A percentile compares a stretch with the other conserved stretches of the same genome.
These are phyloP conservation scores for Pyrenochaeta sp. DNA, from an alignment of 2,329 filamentous ascomycete genomes.

Conservation along the genomic window DNA sequence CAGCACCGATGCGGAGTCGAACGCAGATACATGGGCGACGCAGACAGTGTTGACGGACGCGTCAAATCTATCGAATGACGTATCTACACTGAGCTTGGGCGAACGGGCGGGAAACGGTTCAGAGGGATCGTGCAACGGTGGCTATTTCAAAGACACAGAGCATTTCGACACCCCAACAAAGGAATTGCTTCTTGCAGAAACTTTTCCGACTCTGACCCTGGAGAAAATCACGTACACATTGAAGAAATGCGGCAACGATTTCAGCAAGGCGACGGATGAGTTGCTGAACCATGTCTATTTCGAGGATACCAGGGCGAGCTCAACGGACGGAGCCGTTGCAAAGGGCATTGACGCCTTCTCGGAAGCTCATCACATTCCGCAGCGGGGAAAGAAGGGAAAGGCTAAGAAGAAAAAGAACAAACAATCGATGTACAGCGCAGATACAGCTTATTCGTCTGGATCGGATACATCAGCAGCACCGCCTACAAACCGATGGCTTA, in stretches of 20 bases:
- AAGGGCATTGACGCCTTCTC: conserved; percentile 88
- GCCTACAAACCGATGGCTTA: conserved; percentile 65
- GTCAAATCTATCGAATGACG: conserved; percentile 58
- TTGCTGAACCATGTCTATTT: conserved; percentile 82
- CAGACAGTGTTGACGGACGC: conserved; percentile 59
- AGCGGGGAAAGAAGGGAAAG: conserved; percentile 54
- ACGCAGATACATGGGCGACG: conserved; percentile 49
- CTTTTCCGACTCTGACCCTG: conserved; percentile 75
- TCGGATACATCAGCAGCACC: conserved; percentile 19
- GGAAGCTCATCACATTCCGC: conserved; percentile 59
- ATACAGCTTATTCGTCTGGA: conserved; percentile 33
- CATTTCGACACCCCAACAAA: conserved; percentile 68
- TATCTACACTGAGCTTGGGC: conserved; percentile 49
- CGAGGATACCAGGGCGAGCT: conserved; percentile 67
- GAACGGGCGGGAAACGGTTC: conserved; percentile 28
- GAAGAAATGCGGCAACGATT: conserved; percentile 71
- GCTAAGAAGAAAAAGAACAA: conserved; percentile 55
- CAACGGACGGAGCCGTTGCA: conserved; percentile 52
- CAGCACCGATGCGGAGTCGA: conserved; percentile 42
- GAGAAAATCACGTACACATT: conserved; percentile 73
- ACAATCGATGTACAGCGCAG: conserved; percentile 27
- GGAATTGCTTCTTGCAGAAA: conserved; percentile 67
- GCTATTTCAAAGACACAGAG: conserved; percentile 49
- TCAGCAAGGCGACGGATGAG: conserved; percentile 77
- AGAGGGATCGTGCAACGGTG: conserved; percentile 16